These are phyloP conservation scores for Akebia trifoliata DNA, from an alignment of 164 flowering plant species.

Conservation along the genomic window DNA sequence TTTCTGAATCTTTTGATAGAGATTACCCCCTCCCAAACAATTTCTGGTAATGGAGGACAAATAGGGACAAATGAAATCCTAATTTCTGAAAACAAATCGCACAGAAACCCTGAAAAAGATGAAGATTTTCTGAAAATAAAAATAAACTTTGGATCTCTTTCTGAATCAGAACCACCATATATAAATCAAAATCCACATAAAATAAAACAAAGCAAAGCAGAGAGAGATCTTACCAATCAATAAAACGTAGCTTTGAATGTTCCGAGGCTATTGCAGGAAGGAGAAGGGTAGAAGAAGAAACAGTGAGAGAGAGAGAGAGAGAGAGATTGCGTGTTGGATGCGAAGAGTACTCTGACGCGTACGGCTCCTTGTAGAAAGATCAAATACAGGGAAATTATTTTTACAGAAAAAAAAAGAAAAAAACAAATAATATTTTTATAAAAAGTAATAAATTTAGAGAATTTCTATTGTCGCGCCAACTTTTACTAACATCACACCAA, in stretches of 20 bases:
- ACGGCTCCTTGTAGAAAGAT: neutral
- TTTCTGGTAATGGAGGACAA: neutral
- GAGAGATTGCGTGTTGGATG: conserved; percentile 3
- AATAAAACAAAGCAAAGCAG: conserved; percentile 2
- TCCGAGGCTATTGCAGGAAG: neutral
- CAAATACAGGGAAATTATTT: no score
- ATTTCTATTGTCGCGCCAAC: no score
- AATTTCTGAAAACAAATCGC: neutral
- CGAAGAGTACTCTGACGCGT: neutral
- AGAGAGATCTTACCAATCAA: conserved; percentile 22
- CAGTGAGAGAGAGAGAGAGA: neutral
- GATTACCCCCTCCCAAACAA: no score
- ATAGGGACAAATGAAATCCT: neutral
- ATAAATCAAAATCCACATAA: neutral
- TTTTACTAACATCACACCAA: no score
- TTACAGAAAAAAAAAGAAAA: no score
- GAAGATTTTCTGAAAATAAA: neutral
- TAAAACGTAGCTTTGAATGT: conserved; percentile 23
- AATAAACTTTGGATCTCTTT: no score
- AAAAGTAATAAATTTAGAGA: no score
- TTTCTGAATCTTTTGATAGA: neutral
- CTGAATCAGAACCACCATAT: no score
- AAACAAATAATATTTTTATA: no score
- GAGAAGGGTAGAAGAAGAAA: neutral
- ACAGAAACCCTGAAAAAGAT: conserved; percentile 1